Percentiles rank a stretch among this genome's conserved stretches.
Conservation (phyloP, 2,329 filamentous ascomycete species). For the Aspergillus neoniger region DNA sequence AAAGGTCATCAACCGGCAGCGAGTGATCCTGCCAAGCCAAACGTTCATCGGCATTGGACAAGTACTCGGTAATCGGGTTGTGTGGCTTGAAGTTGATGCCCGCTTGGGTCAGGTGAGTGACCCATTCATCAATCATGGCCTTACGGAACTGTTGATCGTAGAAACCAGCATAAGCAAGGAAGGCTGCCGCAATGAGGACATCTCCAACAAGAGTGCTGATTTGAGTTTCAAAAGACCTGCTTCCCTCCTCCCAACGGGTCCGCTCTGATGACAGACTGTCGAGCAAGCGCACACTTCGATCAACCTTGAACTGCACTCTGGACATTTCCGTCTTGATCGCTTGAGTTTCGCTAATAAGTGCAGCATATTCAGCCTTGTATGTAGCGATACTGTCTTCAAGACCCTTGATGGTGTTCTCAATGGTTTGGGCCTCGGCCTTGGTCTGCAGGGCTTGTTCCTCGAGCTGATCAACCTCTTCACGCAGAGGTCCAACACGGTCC, state of each 20-base stretch:
- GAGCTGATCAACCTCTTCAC: constrained; percentile 82
- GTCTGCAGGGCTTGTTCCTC: constrained; percentile 89
- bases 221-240: constrained; percentile 96
- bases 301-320: constrained; percentile 95
- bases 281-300: constrained; percentile 88
- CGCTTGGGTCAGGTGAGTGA: constrained; percentile 88
- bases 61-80: constrained; percentile 92
- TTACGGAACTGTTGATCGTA: constrained; percentile 99
- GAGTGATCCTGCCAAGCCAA: constrained; percentile 93
- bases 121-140: constrained; percentile 96
- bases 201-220: constrained; percentile 96
- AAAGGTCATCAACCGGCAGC: constrained; percentile 92
- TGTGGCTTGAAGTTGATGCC: constrained; percentile 90
- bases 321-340: constrained; percentile 97
- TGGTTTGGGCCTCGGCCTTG: constrained; percentile 88
- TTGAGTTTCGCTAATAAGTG: constrained; percentile 93
- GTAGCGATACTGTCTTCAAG: constrained; percentile 89
- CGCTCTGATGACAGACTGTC: constrained; percentile 95
- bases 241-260: constrained; percentile 92
- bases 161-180: constrained; percentile 93
- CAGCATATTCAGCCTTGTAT: constrained; percentile 95
- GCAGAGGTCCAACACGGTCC: constrained; percentile 86
- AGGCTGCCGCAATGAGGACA: constrained; percentile 92
- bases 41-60: constrained; percentile 94
- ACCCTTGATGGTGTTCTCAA: constrained; percentile 79